Evolutionary conservation across 2,329 filamentous ascomycete species (phyloP).

Genomic region (Hortaea sp.): DNA sequence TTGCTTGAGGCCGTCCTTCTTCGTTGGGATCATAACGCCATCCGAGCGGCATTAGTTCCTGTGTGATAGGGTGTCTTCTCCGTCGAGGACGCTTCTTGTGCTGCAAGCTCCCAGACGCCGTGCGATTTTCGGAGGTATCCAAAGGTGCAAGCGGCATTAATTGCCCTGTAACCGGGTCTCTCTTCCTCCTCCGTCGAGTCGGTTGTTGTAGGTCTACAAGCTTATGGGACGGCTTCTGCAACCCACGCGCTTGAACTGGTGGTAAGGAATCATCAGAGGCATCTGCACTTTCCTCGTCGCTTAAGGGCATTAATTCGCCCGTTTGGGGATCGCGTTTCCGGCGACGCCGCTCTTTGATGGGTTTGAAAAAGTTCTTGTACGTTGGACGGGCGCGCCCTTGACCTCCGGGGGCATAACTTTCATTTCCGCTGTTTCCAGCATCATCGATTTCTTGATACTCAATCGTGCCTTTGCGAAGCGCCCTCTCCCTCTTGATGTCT

Average conservation of each 20-base stretch:
- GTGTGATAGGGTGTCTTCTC: slow-evolving; percentile 20
- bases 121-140: neutral
- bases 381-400: slow-evolving; percentile 21
- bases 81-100: slow-evolving; percentile 17
- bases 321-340: slow-evolving; percentile 19
- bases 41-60: slow-evolving; percentile 23
- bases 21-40: slow-evolving; percentile 17
- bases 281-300: slow-evolving; percentile 11
- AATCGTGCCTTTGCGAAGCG: slow-evolving; percentile 3
- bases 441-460: neutral
- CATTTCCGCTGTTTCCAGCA: neutral
- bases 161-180: slow-evolving; percentile 21
- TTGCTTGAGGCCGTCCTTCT: neutral
- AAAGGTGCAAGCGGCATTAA: slow-evolving; percentile 12
- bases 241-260: neutral
- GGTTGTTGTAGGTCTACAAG: neutral
- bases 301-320: slow-evolving; percentile 20
- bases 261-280: neutral
- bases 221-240: neutral
- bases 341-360: slow-evolving; percentile 11
- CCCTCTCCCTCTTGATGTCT: slow-evolving; percentile 5
- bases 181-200: slow-evolving; percentile 16
- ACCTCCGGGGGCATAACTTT: neutral
- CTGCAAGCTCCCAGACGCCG: neutral
- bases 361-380: slow-evolving; percentile 21